These are phyloP conservation scores for Plasmodium ovale DNA, from an alignment of 169 alveolate species.

Conservation along the genomic window DNA sequence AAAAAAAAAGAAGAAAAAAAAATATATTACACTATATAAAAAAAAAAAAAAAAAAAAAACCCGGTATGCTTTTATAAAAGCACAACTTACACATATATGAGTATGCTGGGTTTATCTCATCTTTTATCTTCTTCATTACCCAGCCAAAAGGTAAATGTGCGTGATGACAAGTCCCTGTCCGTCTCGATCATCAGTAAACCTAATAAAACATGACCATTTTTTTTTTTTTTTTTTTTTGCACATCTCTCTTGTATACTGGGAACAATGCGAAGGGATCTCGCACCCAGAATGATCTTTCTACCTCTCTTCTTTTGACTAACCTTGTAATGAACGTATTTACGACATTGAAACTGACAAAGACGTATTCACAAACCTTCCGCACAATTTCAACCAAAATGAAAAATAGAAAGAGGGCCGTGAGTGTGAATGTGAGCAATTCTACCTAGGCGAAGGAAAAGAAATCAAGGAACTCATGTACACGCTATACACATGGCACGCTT, in stretches of 20 bases:
- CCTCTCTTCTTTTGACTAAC: background rate
- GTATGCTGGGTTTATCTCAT: background rate
- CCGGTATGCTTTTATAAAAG: no score
- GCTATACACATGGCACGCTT: background rate
- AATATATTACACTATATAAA: background rate
- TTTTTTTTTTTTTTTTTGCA: no score
- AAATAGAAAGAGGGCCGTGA: slow-evolving; percentile 8
- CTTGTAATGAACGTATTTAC: slow-evolving; percentile 17
- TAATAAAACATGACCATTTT: background rate
- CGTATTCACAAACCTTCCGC: slow-evolving; percentile 4
- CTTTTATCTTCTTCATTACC: slow-evolving; percentile 13
- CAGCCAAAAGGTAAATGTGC: slow-evolving; percentile 60
- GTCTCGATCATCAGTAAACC: slow-evolving; percentile 52
- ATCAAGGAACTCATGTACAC: background rate
- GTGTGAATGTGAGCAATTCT: slow-evolving; percentile 15
- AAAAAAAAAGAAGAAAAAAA: slow-evolving; percentile 3
- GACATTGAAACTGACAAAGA: background rate
- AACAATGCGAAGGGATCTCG: background rate
- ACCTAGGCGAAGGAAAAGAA: slow-evolving; percentile 1
- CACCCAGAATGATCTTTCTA: background rate
- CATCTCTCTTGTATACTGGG: no score
- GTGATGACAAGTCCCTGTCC: slow-evolving; percentile 29
- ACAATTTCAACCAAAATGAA: slow-evolving; percentile 23
- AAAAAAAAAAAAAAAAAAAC: no score
- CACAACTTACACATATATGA: background rate